Conservation (phyloP, 2,329 filamentous ascomycete genomes). For the Didymella keratinophila region DNA sequence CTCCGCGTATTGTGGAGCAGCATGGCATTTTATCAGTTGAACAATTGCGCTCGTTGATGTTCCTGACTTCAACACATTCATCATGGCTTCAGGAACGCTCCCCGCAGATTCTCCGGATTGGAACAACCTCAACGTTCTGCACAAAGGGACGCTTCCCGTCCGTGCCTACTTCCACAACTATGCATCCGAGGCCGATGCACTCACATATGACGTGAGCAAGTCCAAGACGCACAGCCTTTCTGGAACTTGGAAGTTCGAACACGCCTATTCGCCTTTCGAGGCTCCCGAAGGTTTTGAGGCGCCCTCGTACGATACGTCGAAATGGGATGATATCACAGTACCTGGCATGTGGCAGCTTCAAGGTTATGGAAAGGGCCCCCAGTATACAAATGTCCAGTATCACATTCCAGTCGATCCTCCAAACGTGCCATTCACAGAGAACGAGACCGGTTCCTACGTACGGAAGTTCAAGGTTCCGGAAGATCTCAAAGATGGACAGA, state of each 20-base stretch:
- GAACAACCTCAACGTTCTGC: slow-evolving; percentile 67
- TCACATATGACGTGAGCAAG: slow-evolving; percentile 51
- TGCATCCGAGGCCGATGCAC: slow-evolving; percentile 58
- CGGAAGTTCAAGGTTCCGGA: slow-evolving; percentile 63
- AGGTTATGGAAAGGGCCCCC: slow-evolving; percentile 68
- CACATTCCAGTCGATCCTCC: slow-evolving; percentile 73
- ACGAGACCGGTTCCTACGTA: slow-evolving; percentile 70
- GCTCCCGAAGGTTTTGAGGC: slow-evolving; percentile 47
- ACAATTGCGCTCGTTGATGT: neutral
- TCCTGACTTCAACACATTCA: slow-evolving; percentile 13
- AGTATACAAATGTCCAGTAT: slow-evolving; percentile 73
- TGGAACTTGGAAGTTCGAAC: slow-evolving; percentile 52
- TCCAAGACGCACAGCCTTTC: slow-evolving; percentile 45
- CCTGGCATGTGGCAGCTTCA: slow-evolving; percentile 76
- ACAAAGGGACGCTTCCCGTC: slow-evolving; percentile 66
- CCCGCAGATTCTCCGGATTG: slow-evolving; percentile 61
- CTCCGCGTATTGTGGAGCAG: slow-evolving; percentile 19
- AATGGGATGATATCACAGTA: slow-evolving; percentile 65
- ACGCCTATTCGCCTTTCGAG: slow-evolving; percentile 47
- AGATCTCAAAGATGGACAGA: slow-evolving; percentile 60
- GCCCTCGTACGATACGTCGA: slow-evolving; percentile 45
- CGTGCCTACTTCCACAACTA: slow-evolving; percentile 66
- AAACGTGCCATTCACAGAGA: slow-evolving; percentile 65
- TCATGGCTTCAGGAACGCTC: slow-evolving; percentile 33
- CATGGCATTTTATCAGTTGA: slow-evolving; percentile 18